Conservation (phyloP, 2,329 filamentous ascomycete species). For the Fusarium setosum region DNA sequence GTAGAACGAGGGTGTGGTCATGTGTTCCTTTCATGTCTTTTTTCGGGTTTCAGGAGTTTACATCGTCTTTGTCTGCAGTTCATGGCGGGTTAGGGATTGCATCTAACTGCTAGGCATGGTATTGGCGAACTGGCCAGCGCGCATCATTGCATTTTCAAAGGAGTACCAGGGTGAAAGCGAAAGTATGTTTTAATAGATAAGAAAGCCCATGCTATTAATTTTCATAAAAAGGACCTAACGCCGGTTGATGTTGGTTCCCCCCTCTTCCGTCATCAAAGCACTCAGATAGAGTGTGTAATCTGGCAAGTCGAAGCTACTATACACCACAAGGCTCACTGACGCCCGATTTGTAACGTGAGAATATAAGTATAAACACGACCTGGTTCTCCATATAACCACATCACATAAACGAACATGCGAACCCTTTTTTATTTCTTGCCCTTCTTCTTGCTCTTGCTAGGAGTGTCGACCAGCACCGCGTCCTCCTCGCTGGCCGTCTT, state of each 20-base stretch:
- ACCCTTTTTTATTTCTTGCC: slow-evolving; percentile 56
- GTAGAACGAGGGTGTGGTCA: background rate
- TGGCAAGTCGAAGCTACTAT: slow-evolving; percentile 15
- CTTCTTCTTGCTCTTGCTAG: slow-evolving; percentile 71
- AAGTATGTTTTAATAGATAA: slow-evolving; percentile 34
- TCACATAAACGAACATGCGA: too few species aligned
- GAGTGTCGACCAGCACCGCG: slow-evolving; percentile 79
- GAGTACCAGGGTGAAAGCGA: slow-evolving; percentile 22
- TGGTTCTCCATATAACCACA: too few species aligned
- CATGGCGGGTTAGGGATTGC: slow-evolving; percentile 20
- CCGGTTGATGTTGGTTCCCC: slow-evolving; percentile 15
- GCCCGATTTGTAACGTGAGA: slow-evolving; percentile 5
- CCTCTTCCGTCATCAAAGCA: background rate
- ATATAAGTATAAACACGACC: background rate
- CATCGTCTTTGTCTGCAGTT: slow-evolving; percentile 18
- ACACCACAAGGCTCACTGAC: slow-evolving; percentile 10
- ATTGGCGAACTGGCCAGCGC: slow-evolving; percentile 33
- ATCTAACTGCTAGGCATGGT: slow-evolving; percentile 25
- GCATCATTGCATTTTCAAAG: slow-evolving; percentile 40
- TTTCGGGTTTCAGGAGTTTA: slow-evolving; percentile 7
- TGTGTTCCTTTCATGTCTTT: slow-evolving; percentile 6
- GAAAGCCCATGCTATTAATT: slow-evolving; percentile 32
- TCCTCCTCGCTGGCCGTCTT: slow-evolving; percentile 52
- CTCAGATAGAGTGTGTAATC: slow-evolving; percentile 2
- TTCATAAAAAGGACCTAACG: slow-evolving; percentile 29